Conservation (phyloP, 306 rosid species). For the Hippophae tibetana region DNA sequence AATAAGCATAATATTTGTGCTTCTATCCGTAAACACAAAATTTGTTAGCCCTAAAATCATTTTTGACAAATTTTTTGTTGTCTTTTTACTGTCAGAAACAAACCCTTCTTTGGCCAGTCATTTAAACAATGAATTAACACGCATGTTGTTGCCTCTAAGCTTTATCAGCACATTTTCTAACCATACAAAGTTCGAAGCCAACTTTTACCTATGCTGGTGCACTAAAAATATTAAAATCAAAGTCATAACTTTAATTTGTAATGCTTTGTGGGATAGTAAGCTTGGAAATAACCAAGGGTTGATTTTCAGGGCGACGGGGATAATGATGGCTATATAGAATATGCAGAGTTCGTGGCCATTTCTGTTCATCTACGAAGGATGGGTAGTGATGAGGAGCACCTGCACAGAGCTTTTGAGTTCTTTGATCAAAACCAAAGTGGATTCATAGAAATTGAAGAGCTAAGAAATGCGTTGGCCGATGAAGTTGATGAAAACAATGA, state of each 20-base stretch:
- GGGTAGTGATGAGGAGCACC: slow-evolving; percentile 71
- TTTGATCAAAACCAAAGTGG: slow-evolving; percentile 61
- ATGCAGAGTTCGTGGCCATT: slow-evolving; percentile 82
- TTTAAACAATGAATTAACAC: too few relatives aligned
- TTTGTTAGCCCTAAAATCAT: too few relatives aligned
- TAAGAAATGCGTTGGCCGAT: slow-evolving; percentile 43
- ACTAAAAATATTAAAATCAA: background rate
- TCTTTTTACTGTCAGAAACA: too few relatives aligned
- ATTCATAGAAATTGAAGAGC: slow-evolving; percentile 80
- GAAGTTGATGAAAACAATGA: slow-evolving; percentile 54
- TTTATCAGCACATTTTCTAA: too few relatives aligned
- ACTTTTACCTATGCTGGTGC: background rate
- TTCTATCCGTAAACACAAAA: too few relatives aligned
- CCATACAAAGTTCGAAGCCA: too few relatives aligned
- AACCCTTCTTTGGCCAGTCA: too few relatives aligned
- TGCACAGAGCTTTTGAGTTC: slow-evolving; percentile 76
- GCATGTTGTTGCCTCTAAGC: too few relatives aligned
- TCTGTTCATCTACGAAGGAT: slow-evolving; percentile 74
- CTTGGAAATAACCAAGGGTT: slow-evolving; percentile 22
- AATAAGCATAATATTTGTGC: too few relatives aligned
- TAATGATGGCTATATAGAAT: slow-evolving; percentile 76
- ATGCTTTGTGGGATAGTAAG: slow-evolving; percentile 6
- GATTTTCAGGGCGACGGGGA: slow-evolving; percentile 78
- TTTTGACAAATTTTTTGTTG: too few relatives aligned
- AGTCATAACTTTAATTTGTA: background rate